Evolutionary conservation across 805 yeast genomes (phyloP), one percentile per base, ranked within the genome.

Genomic region (Candida yuanshanica): DNA sequence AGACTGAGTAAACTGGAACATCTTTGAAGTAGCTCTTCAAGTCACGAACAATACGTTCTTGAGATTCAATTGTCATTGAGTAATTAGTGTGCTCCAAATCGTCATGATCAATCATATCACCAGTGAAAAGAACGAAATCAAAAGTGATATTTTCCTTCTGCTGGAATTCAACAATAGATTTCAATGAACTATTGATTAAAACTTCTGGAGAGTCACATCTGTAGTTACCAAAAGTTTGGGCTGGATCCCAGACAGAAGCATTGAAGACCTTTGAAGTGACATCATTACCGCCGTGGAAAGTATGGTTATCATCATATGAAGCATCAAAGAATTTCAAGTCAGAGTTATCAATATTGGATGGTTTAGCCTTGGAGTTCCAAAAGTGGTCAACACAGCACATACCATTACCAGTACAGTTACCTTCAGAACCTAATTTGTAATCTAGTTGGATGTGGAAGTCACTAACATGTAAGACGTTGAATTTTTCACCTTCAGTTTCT

Each of bases 21-120:
- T 73, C 65, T 16, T 69, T 63, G 43, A 81, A 67, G 40, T 60
- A 56, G 11, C 41, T 31, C 50, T 81, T 81, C 68, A 81, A 66
- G 44, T 79, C 72, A 47, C 71, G 62, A 58, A 77, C 68, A 2
- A 74, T 59, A 18, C 59, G 56, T 40, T 66, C 68, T 56, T 81
- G 85, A n/a, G 82, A 78, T 37, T 48, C 47, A 42, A 67, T 64
- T 26, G 81, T 74, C 47, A 68, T 65, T 35, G 76, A 69, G 47
- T 56, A 60, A 35, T 74, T 66, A 36, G 72, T 72, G 52, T 72
- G 68, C 36, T 69, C 66, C 11, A 65, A 53, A 23, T 72, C 77
- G 49, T 75, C 80, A 53, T 82, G 90, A 56, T 82, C 88, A 40
- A 81, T 82, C 55, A 81, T 66, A 53, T 82, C 90, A 42, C 89